Base-by-base conservation (phyloP, 768 basidiomycete species). In the Tricholoma sp. region DNA sequence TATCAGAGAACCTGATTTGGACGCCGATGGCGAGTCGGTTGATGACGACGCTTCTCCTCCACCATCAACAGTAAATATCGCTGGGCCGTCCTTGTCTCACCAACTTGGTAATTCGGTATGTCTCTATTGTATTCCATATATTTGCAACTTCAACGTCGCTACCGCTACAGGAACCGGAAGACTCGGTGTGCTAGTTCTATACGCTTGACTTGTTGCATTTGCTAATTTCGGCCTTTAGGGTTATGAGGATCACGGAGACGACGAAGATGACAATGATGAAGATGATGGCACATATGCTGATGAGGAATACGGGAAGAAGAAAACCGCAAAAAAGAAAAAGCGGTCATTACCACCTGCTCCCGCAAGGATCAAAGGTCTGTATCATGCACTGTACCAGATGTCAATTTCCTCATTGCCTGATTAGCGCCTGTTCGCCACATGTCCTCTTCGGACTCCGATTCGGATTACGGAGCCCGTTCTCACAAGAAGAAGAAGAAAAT, bases 401-500 rank as follows among this genome's bases (percentile, higher is more conserved):
- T 41, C 54, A 57, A 22, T 51, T 59, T 55, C 60, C 50, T 63
- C 61, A 63, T 65, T 57, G 59, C 50, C 57, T 52, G 56, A 56
- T 58, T 64, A 82, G 78, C 70, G 57, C 71, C 79, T 59, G 72
- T 75, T 52, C 86, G 85, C 49, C 82, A 81, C 56, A 67, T 78
- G 27, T 79, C 80, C 43, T 76, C 74, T 43, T 89, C 89, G 46
- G 89, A 91, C 72, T 91, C 89, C 11, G 90, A 90, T 71, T 92
- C 90, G 2, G 91, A 94, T 65, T 94, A 92, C 64, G 91, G 89
- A 45, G 81, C 88, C 31, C 86, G 88, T 56, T 83, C 91, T 41
- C 76, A 77, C 63, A 91, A 90, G 80, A 91, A 88, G 77, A 93
- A 91, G 80, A 91, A 87, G 76, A 84, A 80, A 66, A 71, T 74